These are phyloP conservation scores for Hyphopichia fennica DNA, from an alignment of 1,139 yeast genomes.

Conservation along the genomic window DNA sequence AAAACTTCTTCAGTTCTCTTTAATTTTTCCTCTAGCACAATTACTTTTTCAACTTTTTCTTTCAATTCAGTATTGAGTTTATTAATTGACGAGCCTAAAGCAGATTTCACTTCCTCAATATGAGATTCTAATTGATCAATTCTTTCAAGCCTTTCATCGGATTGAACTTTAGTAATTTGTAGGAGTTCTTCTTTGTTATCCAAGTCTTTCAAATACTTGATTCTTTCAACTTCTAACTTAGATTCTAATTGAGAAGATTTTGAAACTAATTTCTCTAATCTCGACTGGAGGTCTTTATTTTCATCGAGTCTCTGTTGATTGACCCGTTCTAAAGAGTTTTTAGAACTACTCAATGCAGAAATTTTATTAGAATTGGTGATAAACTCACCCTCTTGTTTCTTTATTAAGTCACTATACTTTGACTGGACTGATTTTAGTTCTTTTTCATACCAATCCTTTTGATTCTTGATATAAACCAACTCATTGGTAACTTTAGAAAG, in stretches of 20 bases:
- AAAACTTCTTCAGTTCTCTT: slow-evolving; percentile 43
- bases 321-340: slow-evolving; percentile 22
- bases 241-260: slow-evolving; percentile 30
- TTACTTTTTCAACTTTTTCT: slow-evolving; percentile 32
- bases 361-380: slow-evolving; percentile 30
- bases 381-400: slow-evolving; percentile 40
- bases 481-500: slow-evolving; percentile 42
- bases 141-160: slow-evolving; percentile 45
- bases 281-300: slow-evolving; percentile 17
- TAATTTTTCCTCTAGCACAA: slow-evolving; percentile 36
- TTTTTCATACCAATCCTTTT: slow-evolving; percentile 49
- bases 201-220: slow-evolving; percentile 62
- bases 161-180: slow-evolving; percentile 56
- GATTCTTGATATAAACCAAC: slow-evolving; percentile 31
- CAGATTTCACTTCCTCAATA: slow-evolving; percentile 40
- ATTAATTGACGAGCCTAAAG: slow-evolving; percentile 30
- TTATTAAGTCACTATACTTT: slow-evolving; percentile 39
- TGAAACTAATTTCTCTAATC: slow-evolving; percentile 48
- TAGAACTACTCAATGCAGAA: slow-evolving; percentile 25
- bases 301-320: slow-evolving; percentile 17
- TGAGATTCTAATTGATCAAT: slow-evolving; percentile 49
- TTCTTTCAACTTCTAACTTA: slow-evolving; percentile 37
- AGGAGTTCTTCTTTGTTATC: slow-evolving; percentile 62
- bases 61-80: slow-evolving; percentile 22
- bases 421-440: slow-evolving; percentile 42